Conservation (phyloP, 2,329 filamentous ascomycete species). For the Epichloe gansuensis region DNA sequence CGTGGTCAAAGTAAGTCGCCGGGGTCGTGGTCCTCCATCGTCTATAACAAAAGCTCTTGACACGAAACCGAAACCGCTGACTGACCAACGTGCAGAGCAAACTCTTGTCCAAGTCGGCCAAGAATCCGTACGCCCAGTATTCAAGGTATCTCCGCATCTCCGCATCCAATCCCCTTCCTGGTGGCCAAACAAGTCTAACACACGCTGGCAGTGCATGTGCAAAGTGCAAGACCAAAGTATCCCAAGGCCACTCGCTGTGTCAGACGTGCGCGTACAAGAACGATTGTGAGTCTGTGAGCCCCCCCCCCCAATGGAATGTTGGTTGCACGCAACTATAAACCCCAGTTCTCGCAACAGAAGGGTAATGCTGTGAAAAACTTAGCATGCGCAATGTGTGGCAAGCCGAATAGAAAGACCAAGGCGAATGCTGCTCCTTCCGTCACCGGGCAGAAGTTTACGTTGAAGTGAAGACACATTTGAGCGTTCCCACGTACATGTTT, state of each 20-base stretch:
- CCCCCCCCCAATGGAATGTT: no score
- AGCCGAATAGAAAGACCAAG: constrained; percentile 38
- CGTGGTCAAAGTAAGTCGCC: constrained; percentile 38
- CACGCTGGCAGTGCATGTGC: constrained; percentile 35
- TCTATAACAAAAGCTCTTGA: no score
- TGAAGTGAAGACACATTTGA: constrained; percentile 33
- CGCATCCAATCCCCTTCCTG: no score
- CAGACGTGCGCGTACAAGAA: constrained; percentile 50
- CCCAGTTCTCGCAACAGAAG: no score
- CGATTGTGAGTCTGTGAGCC: constrained; percentile 33
- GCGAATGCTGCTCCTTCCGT: constrained; percentile 36
- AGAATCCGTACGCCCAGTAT: constrained; percentile 54
- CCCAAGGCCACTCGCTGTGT: constrained; percentile 46
- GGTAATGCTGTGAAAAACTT: constrained; percentile 5
- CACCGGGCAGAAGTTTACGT: constrained; percentile 47
- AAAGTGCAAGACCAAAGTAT: constrained; percentile 50
- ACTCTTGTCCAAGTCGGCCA: constrained; percentile 48
- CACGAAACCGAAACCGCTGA: background rate
- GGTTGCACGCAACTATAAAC: no score
- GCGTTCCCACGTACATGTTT: background rate
- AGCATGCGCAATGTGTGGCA: constrained; percentile 54
- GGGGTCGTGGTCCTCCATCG: background rate
- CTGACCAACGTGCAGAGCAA: constrained; percentile 37
- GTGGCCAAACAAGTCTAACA: no score
- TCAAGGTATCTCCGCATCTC: constrained; percentile 19